Conservation (phyloP, 1,284 basidiomycete genomes). For the Cystobasidiaceae sp. region DNA sequence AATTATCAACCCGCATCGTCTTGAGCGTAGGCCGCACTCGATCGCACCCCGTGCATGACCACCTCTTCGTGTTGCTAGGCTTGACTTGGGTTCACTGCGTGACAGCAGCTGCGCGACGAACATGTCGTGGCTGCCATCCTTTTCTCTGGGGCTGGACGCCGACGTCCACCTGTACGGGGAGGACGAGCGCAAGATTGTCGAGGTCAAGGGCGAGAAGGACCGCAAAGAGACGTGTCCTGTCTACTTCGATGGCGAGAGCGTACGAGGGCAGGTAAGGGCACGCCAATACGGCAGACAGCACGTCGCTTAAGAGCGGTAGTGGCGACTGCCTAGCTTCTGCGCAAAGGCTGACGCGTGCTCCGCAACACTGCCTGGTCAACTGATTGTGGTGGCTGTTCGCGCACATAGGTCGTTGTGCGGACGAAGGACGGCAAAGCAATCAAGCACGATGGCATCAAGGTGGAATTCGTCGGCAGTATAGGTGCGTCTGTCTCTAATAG, state of each 20-base stretch:
- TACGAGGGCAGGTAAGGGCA: conserved; percentile 72
- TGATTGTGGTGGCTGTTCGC: neutral
- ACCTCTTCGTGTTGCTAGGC: too few relatives aligned
- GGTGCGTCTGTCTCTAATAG: too few relatives aligned
- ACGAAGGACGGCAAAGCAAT: conserved; percentile 93
- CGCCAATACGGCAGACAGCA: too few relatives aligned
- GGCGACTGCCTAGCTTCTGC: too few relatives aligned
- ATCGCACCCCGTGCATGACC: too few relatives aligned
- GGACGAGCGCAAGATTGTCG: conserved; percentile 71
- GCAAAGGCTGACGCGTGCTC: neutral
- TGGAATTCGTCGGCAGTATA: conserved; percentile 95
- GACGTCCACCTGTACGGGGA: conserved; percentile 84
- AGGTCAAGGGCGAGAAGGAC: conserved; percentile 60
- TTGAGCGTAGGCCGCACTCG: too few relatives aligned
- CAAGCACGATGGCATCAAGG: conserved; percentile 92
- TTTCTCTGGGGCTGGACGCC: conserved; percentile 58
- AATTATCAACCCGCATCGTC: too few relatives aligned
- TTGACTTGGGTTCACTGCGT: too few relatives aligned
- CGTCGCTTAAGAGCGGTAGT: too few relatives aligned
- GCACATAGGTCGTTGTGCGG: conserved; percentile 69
- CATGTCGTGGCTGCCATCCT: conserved; percentile 28
- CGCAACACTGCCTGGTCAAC: neutral
- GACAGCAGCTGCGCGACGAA: neutral
- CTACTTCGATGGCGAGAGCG: conserved; percentile 89
- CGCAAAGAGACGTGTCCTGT: conserved; percentile 77